Conservation (phyloP, 78 protist genomes). For the Isochrysis galbana region DNA sequence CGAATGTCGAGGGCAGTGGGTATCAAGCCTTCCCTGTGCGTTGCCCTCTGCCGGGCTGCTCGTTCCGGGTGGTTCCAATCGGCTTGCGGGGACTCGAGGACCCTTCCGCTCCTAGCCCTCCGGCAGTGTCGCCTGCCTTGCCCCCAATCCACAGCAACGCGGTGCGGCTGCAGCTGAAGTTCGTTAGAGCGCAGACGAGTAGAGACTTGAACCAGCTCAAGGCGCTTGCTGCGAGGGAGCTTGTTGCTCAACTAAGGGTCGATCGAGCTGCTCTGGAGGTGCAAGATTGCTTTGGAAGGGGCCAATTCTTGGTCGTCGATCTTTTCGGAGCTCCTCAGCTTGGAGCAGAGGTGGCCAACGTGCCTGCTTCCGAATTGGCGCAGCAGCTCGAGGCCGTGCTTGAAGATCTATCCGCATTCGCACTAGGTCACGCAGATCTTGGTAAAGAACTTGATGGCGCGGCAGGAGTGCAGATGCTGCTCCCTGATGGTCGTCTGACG, state of each 20-base stretch:
- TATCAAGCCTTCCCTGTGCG: neutral
- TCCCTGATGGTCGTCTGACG: neutral
- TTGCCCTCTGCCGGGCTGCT: neutral
- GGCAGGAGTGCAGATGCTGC: neutral
- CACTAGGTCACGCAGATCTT: neutral
- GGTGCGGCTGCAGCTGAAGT: neutral
- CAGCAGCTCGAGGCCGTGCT: neutral
- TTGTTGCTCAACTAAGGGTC: neutral
- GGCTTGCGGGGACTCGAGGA: neutral
- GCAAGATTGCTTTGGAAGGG: neutral
- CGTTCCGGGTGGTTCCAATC: neutral
- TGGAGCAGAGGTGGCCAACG: neutral
- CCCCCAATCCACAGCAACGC: neutral
- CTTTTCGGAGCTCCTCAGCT: neutral
- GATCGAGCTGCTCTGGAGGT: neutral
- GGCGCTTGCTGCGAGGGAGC: neutral
- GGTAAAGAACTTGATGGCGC: neutral
- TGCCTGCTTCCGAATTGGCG: neutral
- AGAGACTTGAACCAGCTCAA: neutral
- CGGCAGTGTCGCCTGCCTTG: neutral
- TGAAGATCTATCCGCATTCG: neutral
- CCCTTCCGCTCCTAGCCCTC: neutral
- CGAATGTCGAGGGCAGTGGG: neutral
- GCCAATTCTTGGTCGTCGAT: neutral
- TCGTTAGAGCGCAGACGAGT: neutral